A percentile compares a stretch with the other conserved stretches of the same genome.
These are phyloP conservation scores for Colletotrichum tropicale DNA, from an alignment of 2,329 filamentous ascomycete species.

Conservation along the genomic window DNA sequence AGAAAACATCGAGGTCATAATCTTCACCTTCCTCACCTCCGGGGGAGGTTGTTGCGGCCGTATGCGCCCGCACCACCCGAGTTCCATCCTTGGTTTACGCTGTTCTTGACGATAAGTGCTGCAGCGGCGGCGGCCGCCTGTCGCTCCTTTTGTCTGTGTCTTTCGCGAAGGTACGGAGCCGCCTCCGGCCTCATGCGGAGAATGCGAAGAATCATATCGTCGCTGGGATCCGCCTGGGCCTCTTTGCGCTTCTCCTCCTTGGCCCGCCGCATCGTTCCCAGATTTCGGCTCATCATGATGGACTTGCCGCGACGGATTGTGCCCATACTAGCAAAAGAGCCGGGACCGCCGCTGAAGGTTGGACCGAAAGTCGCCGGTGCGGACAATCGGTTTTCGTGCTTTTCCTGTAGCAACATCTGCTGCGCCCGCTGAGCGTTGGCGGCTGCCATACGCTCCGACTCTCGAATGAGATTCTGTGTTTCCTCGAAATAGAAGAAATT, in stretches of 20 bases:
- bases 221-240: constrained; percentile 93
- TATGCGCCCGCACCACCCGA: constrained; percentile 46
- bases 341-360: constrained; percentile 53
- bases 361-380: constrained; percentile 61
- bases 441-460: constrained; percentile 94
- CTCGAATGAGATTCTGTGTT: constrained; percentile 88
- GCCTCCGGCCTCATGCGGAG: constrained; percentile 95
- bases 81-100: constrained; percentile 67
- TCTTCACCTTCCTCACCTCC: constrained; percentile 40
- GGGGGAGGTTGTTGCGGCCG: constrained; percentile 50
- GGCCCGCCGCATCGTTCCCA: constrained; percentile 94
- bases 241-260: constrained; percentile 97
- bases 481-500: constrained; percentile 99
- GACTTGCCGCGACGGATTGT: constrained; percentile 72
- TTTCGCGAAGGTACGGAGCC: constrained; percentile 82
- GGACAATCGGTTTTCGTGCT: constrained; percentile 59
- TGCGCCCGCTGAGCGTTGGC: constrained; percentile 80
- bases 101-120: constrained; percentile 93
- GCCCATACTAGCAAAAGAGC: constrained; percentile 68
- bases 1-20: background rate
- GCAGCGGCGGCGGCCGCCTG: constrained; percentile 89
- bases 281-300: constrained; percentile 92
- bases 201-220: constrained; percentile 97
- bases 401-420: constrained; percentile 63
- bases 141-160: constrained; percentile 91